A percentile compares a stretch with the other conserved stretches of the same genome.
Evolutionary conservation across 768 basidiomycete species (phyloP).

Genomic region (Tulasnella sp.): DNA sequence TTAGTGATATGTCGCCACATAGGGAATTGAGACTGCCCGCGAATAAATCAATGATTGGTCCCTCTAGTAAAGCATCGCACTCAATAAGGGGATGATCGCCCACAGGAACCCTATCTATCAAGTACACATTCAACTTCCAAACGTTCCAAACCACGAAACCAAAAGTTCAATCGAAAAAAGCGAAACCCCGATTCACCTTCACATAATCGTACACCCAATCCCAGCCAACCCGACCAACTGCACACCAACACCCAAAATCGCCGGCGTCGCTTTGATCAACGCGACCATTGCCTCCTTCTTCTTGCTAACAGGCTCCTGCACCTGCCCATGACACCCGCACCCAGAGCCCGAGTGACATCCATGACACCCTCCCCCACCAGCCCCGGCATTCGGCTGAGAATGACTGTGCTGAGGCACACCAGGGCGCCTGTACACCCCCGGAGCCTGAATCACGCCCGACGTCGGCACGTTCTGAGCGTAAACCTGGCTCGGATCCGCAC

Average conservation of each 20-base stretch:
- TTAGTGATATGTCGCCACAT: too few relatives aligned
- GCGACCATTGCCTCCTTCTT: neutral
- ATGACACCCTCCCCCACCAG: neutral
- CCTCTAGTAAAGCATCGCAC: neutral
- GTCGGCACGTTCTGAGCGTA: neutral
- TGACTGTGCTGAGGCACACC: neutral
- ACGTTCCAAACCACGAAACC: neutral
- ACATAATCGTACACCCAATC: conserved; percentile 2
- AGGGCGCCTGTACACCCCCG: neutral
- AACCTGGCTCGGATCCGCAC: neutral
- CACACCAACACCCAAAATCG: neutral
- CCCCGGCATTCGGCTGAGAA: neutral
- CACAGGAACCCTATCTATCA: neutral
- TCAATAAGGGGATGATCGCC: neutral
- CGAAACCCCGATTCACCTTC: neutral
- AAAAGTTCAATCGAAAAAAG: neutral
- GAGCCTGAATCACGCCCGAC: neutral
- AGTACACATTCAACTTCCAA: neutral
- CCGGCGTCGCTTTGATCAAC: neutral
- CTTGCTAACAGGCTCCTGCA: neutral
- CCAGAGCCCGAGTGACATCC: neutral
- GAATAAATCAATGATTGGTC: neutral
- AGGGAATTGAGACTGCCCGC: neutral
- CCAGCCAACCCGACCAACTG: neutral
- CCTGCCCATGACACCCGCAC: neutral